These are phyloP conservation scores for Apiospora hydei DNA, from an alignment of 2,329 filamentous ascomycete genomes.

Conservation along the genomic window DNA sequence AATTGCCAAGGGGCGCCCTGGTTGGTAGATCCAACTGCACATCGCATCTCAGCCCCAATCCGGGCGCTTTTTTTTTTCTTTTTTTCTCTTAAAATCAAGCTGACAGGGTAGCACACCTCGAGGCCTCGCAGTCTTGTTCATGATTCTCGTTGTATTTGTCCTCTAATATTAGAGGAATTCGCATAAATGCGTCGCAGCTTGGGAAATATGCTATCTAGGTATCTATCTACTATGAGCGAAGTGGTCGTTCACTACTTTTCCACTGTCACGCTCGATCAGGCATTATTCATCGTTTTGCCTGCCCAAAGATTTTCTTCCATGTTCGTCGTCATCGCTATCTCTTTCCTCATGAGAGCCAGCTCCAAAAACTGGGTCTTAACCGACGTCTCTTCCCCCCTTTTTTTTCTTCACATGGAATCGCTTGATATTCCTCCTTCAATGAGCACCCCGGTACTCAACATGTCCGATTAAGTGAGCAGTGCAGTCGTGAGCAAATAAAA, in stretches of 20 bases:
- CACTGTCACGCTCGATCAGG: constrained; percentile 4
- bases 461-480: background rate
- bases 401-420: background rate
- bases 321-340: constrained; percentile 9
- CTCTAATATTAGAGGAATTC: background rate
- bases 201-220: constrained; percentile 26
- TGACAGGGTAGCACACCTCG: background rate
- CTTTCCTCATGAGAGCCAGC: constrained; percentile 4
- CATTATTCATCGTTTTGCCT: constrained; percentile 14
- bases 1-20: background rate
- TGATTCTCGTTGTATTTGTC: constrained; percentile 11
- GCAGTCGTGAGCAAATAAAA: background rate
- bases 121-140: background rate
- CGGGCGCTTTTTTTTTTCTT: background rate
- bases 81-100: no score
- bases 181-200: constrained; percentile 21
- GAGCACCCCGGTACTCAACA: background rate
- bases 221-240: constrained; percentile 25
- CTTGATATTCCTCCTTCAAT: constrained; percentile 1
- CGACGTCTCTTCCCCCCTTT: background rate
- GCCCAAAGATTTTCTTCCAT: constrained; percentile 4
- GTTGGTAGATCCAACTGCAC: background rate
- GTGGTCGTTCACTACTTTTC: background rate
- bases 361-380: background rate
- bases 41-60: no score